These are phyloP conservation scores for Cercospora nicotianae DNA, from an alignment of 2,329 filamentous ascomycete species.

Conservation along the genomic window DNA sequence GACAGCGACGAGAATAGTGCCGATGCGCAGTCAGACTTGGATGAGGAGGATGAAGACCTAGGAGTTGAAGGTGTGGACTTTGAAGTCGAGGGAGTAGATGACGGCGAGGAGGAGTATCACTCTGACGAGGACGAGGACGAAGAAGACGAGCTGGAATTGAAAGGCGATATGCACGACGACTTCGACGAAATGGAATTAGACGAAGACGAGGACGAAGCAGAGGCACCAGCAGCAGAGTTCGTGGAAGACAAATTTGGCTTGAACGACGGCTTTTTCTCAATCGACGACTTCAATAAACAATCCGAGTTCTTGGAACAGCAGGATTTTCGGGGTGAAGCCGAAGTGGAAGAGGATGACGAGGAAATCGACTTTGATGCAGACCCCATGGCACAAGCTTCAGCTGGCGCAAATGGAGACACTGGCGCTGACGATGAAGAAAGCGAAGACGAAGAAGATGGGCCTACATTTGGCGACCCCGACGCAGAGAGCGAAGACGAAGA, in stretches of 20 bases:
- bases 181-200: conserved; percentile 37
- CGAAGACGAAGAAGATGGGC: conserved; percentile 72
- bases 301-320: conserved; percentile 86
- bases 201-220: conserved; percentile 47
- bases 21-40: conserved; percentile 35
- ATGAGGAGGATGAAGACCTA: conserved; percentile 35
- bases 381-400: conserved; percentile 55
- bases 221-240: conserved; percentile 57
- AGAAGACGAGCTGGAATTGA: conserved; percentile 43
- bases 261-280: conserved; percentile 97
- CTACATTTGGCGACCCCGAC: conserved; percentile 79
- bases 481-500: conserved; percentile 66
- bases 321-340: conserved; percentile 75
- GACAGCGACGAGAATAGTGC: conserved; percentile 20
- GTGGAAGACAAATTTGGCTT: conserved; percentile 76
- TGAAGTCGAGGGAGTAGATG: conserved; percentile 37
- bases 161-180: conserved; percentile 31
- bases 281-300: conserved; percentile 95
- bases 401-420: conserved; percentile 32
- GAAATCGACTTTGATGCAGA: conserved; percentile 87
- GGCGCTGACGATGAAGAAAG: conserved; percentile 47
- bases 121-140: conserved; percentile 41
- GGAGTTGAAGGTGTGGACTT: conserved; percentile 40
- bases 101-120: conserved; percentile 39
- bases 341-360: conserved; percentile 74